A percentile compares a stretch with the other conserved stretches of the same genome.
These are phyloP conservation scores for Coniella lustricola DNA, from an alignment of 2,329 filamentous ascomycete species.

Conservation along the genomic window DNA sequence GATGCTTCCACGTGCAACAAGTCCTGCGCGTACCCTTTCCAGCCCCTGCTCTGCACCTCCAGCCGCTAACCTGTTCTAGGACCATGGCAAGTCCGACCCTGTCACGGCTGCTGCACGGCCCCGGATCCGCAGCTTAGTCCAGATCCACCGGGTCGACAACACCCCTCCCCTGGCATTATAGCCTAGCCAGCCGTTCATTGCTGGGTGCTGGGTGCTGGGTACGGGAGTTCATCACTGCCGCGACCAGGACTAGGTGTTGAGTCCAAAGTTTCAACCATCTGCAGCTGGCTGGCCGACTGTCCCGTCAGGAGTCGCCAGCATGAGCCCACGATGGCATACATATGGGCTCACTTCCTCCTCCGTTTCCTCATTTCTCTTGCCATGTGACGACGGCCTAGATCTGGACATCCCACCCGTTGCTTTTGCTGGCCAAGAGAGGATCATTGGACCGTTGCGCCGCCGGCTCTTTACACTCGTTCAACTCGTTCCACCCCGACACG, in stretches of 20 bases:
- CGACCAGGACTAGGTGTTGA: too few relatives aligned
- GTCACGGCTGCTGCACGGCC: too few relatives aligned
- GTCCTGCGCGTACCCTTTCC: too few relatives aligned
- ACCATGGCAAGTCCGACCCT: not conserved
- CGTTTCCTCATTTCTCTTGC: not conserved
- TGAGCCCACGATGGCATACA: slow-evolving; percentile 12
- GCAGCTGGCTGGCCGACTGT: not conserved
- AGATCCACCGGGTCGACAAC: too few relatives aligned
- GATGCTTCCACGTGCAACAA: too few relatives aligned
- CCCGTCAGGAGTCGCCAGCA: not conserved
- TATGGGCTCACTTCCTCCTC: slow-evolving; percentile 10
- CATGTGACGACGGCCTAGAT: not conserved
- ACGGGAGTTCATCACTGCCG: too few relatives aligned
- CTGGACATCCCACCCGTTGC: not conserved
- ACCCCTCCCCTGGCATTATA: not conserved
- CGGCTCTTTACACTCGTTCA: not conserved
- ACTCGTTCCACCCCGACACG: not conserved
- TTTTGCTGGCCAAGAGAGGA: not conserved
- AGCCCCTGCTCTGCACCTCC: too few relatives aligned
- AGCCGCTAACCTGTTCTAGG: not conserved
- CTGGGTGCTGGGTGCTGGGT: too few relatives aligned
- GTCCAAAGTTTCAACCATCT: not conserved
- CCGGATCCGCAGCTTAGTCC: too few relatives aligned
- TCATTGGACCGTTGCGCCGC: slow-evolving; percentile 1
- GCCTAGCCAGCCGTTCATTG: too few relatives aligned